phyloP scores from a whole-genome alignment of 768 basidiomycete species.

The Ramaria rubella region DNA sequence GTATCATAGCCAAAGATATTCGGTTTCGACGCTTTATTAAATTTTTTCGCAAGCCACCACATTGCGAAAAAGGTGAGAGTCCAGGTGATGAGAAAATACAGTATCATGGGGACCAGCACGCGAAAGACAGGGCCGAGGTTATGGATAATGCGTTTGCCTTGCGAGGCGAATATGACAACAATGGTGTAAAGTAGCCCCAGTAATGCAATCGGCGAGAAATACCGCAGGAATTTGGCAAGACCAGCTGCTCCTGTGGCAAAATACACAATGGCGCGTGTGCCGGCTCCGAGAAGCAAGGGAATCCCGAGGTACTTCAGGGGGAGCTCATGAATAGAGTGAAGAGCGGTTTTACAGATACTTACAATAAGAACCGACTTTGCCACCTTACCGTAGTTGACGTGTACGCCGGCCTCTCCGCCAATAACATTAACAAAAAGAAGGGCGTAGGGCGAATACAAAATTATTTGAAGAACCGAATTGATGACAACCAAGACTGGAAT shows the following conservation, averaged over 20 bases:
- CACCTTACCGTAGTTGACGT: slow-evolving; percentile 50
- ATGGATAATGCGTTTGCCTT: slow-evolving; percentile 59
- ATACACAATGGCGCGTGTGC: slow-evolving; percentile 58
- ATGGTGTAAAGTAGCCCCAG: slow-evolving; percentile 79
- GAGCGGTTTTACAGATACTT: slow-evolving; percentile 24
- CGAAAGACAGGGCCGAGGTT: slow-evolving; percentile 75
- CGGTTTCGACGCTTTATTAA: slow-evolving; percentile 16
- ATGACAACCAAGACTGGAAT: slow-evolving; percentile 56
- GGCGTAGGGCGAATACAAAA: slow-evolving; percentile 68
- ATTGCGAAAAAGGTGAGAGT: slow-evolving; percentile 50
- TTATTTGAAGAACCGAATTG: slow-evolving; percentile 74
- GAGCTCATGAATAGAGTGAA: neutral
- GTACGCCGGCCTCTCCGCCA: slow-evolving; percentile 39
- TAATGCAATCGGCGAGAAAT: slow-evolving; percentile 62
- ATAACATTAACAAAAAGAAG: slow-evolving; percentile 70
- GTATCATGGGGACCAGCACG: slow-evolving; percentile 70
- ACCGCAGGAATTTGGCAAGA: slow-evolving; percentile 58
- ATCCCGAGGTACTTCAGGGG: slow-evolving; percentile 73
- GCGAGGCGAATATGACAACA: slow-evolving; percentile 65
- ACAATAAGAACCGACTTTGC: slow-evolving; percentile 69
- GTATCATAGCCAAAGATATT: slow-evolving; percentile 50
- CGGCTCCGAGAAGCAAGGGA: slow-evolving; percentile 61
- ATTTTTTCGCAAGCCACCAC: slow-evolving; percentile 36
- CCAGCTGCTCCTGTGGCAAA: slow-evolving; percentile 37
- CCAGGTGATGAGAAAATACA: slow-evolving; percentile 81